A percentile compares a stretch with the other conserved stretches of the same genome.
phyloP scores from a whole-genome alignment of 1,284 basidiomycete genomes.

The Cryptococcus maquisensis region DNA sequence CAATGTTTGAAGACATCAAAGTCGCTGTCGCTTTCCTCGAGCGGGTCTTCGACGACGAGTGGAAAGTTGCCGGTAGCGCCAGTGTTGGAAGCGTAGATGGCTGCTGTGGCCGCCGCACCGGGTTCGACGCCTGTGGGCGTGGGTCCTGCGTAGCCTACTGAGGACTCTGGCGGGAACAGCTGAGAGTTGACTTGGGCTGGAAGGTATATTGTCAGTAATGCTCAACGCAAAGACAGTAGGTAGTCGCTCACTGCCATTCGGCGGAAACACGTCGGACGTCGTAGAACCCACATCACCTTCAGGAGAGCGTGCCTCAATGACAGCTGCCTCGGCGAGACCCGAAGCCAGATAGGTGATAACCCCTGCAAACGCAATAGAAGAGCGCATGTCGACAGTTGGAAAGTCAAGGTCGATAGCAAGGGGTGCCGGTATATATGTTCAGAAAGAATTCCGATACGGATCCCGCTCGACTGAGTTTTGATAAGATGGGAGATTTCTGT shows the following conservation, averaged over 20 bases:
- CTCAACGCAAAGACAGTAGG: too few species aligned
- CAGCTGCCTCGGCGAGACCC: constrained; percentile 19
- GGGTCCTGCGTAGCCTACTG: constrained; percentile 54
- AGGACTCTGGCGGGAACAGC: constrained; percentile 51
- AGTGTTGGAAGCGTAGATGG: constrained; percentile 46
- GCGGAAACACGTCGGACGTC: constrained; percentile 31
- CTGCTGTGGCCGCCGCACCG: constrained; percentile 52
- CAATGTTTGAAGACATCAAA: constrained; percentile 67
- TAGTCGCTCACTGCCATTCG: constrained; percentile 28
- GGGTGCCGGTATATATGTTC: too few species aligned
- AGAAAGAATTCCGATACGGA: too few species aligned
- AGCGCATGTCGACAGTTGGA: too few species aligned
- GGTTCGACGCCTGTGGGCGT: constrained; percentile 56
- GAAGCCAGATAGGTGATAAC: constrained; percentile 20
- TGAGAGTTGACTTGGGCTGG: constrained; percentile 25
- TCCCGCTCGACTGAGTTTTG: too few species aligned
- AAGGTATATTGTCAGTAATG: not conserved
- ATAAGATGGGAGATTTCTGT: too few species aligned
- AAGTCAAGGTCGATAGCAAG: too few species aligned
- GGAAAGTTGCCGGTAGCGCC: constrained; percentile 50
- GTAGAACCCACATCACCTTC: constrained; percentile 23
- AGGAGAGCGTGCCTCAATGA: constrained; percentile 19
- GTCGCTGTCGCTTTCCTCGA: not conserved
- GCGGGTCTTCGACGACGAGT: constrained; percentile 42
- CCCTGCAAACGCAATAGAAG: not conserved